Conservation (phyloP, 225 moss, liverwort and hornwort genomes). For the Physcomitrellopsis africana region DNA sequence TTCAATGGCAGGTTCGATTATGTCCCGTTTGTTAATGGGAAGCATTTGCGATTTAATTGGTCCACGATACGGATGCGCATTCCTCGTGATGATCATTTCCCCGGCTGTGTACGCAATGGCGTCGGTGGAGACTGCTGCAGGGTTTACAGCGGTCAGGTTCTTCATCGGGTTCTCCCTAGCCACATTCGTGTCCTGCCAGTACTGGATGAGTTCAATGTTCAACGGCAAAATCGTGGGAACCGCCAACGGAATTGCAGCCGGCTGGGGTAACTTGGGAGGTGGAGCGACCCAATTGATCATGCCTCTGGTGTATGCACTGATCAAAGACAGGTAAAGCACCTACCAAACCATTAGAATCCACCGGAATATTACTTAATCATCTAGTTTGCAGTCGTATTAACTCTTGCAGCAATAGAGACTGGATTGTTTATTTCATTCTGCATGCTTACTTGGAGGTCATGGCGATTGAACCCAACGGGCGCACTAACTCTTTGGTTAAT, state of each 20-base stretch:
- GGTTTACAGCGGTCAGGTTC: conserved; percentile 57
- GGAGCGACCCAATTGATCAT: conserved; percentile 61
- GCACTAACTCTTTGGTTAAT: no score
- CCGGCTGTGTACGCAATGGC: conserved; percentile 52
- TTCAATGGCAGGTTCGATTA: conserved; percentile 36
- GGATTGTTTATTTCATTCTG: neutral
- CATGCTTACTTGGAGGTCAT: no score
- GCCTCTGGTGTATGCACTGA: conserved; percentile 54
- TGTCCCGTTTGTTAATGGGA: conserved; percentile 53
- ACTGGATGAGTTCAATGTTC: conserved; percentile 50
- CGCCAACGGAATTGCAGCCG: conserved; percentile 59
- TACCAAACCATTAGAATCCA: no score
- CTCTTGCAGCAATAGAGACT: neutral
- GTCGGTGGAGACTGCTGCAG: conserved; percentile 29
- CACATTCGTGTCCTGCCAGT: conserved; percentile 35
- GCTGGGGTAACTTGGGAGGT: conserved; percentile 63
- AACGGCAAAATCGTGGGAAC: conserved; percentile 52
- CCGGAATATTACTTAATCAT: no score
- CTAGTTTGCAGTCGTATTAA: no score
- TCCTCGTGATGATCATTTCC: conserved; percentile 40
- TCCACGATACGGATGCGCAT: conserved; percentile 49
- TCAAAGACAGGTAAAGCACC: conserved; percentile 21
- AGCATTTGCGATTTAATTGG: conserved; percentile 47
- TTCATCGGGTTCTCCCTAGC: conserved; percentile 58
- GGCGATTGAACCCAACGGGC: no score